Percentiles rank a stretch among this genome's conserved stretches.
phyloP scores from a whole-genome alignment of 176 grass and related monocot species.

The Lolium perenne region DNA sequence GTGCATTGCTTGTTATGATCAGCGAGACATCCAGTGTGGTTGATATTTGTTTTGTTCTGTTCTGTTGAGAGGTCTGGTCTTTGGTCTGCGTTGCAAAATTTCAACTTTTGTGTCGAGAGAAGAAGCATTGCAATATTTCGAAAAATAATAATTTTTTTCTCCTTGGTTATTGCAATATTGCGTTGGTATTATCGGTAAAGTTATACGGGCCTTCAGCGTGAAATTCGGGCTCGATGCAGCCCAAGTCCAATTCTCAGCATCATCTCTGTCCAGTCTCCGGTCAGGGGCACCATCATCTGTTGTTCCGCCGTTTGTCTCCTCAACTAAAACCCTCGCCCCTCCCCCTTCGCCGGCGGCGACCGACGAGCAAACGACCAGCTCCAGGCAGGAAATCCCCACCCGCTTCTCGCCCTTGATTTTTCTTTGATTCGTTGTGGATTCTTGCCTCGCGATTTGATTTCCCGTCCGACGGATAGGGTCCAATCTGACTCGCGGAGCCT shows the following conservation, averaged over 20 bases:
- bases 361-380: background rate
- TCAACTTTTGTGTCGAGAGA: background rate
- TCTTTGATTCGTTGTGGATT: background rate
- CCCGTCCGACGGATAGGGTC: background rate
- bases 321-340: conserved; percentile 34
- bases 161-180: background rate
- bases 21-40: background rate
- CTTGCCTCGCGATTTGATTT: background rate
- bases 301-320: background rate
- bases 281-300: background rate
- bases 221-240: background rate
- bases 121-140: background rate
- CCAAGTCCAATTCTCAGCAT: background rate
- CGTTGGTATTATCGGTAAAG: background rate
- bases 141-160: background rate
- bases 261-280: background rate
- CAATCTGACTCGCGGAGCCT: conserved; percentile 26
- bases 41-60: background rate
- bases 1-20: background rate
- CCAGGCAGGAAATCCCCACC: background rate
- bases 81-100: background rate
- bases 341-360: background rate
- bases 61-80: background rate
- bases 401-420: background rate
- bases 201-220: background rate